Base-by-base conservation (phyloP, 2,329 filamentous ascomycete genomes). In the Calonectria honghensis region DNA sequence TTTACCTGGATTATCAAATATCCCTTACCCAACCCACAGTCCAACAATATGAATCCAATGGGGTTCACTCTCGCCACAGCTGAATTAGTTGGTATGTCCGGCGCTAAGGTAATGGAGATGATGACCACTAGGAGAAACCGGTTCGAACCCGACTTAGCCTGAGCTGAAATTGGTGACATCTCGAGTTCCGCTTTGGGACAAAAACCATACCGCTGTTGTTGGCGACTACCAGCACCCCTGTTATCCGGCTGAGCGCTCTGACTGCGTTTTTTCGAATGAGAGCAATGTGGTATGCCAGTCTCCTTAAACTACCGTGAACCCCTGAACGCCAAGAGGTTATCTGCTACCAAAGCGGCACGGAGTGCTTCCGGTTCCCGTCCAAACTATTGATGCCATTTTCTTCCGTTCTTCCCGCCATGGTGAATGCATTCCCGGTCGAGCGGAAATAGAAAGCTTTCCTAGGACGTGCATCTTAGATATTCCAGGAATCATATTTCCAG, bases 381-480 rank as follows among this genome's bases (percentile, higher is more conserved):
- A 82, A 65, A 75, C 80, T 73, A 83, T 81, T 7, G 80, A 85
- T 1, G 83, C 85, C 39, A 80, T 83, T 11, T 78, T 80, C n/a
- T 85, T 86, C 77, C 86, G 85, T 75, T 86, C 85, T n/a, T 84
- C 83, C 9, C 84, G 85, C 52, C 83, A 79, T n/a, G 78, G 81
- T 32, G 84, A 86, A 65, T 86, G 85, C 73, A 24, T 48, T 48
- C 45, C n/a, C n/a, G 45, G n/a, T 24, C 45, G 10, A 48, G 85
- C n/a, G 85, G 83, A 71, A 84, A 85, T 67, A 79, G 86, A 74
- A 86, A 85, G 76, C 81, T 82, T 29, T 79, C 76, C 54, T 74
- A 67, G 50, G 78, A 82, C 66, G 75, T 80, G 72, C 85, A 80
- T 9, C 79, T 85, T 3, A 78, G 77, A 27, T 79, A 82, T 57